Base-by-base conservation (phyloP, 2,329 filamentous ascomycete species). In the Diaporthe citriasiana region DNA sequence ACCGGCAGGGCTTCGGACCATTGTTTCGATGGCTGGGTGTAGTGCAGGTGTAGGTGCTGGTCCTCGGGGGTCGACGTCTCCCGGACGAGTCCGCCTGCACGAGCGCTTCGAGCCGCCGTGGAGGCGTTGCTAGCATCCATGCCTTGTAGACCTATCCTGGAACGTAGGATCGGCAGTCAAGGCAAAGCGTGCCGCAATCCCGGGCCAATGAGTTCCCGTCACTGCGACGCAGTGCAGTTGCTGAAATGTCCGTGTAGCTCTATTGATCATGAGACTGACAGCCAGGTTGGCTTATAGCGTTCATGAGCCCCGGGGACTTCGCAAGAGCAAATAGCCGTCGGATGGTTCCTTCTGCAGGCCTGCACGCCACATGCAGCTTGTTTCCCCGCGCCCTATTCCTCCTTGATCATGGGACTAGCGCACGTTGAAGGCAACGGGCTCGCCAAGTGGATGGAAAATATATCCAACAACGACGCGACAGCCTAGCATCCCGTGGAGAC, bases 1-100 rank as follows among this genome's bases (percentile, higher is more conserved):
- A 89, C 80, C 2, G 86, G 86, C 1, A 88, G 79, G 35, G 85
- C 83, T 73, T 84, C 75, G 13, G 78, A 69, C 82, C 82, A 83
- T 75, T 78, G 76, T 45, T 76, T 71, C 15, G 81, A 81, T 12
- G 82, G 81, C 38, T 71, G 72, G 19, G 40, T 75, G 76, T 82
- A 83, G 73, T 79, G 76, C 27, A 82, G 78, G 30, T 71, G 72
- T n/a, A 75, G 53, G 33, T 74, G 69, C 15, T 47, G 30, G 27
- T 70, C 13, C 22, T 68, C 40, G 8, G 50, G 30, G 3, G 2
- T 33, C 27, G 38, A 27, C n/a, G 13, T n/a, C 9, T 65, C 42
- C 59, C 19, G 59, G 40, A 5, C 22, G 30, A 22, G 10, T 6
- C 30, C 40, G 40, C 55, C n/a, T 60, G 51, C 40, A 22, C 22